Percentiles rank a stretch among this genome's conserved stretches.
Conservation (phyloP, 441 rosid genomes). For the Syzygium malaccense region DNA sequence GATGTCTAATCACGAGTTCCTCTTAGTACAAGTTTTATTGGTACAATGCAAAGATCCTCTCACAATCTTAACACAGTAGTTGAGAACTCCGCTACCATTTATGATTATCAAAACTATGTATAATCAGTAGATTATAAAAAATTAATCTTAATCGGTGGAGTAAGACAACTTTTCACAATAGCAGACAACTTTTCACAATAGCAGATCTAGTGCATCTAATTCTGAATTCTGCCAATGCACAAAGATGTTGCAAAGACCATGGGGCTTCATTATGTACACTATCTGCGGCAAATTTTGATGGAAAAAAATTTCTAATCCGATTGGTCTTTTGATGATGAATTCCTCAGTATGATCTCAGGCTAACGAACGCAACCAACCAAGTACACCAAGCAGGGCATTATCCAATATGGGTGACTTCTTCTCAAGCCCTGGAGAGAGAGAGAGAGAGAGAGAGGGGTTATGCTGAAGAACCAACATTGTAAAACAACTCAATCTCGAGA, state of each 20-base stretch:
- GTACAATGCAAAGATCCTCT: neutral
- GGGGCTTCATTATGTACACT: neutral
- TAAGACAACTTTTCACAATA: neutral
- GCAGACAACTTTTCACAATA: neutral
- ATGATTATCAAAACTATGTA: neutral
- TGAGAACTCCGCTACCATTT: neutral
- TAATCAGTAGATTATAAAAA: neutral
- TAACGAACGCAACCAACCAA: constrained; percentile 75
- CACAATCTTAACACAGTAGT: neutral
- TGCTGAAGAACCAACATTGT: neutral
- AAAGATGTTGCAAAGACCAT: neutral
- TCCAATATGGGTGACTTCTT: constrained; percentile 70
- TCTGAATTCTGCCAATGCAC: neutral
- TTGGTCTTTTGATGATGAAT: neutral
- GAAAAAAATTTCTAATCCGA: neutral
- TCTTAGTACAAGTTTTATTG: neutral
- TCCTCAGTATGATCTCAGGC: constrained; percentile 30
- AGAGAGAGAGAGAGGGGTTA: neutral
- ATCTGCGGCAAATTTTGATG: neutral
- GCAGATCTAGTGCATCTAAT: neutral
- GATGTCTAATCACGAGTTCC: neutral
- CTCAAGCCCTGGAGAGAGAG: constrained; percentile 52
- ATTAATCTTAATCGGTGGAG: neutral
- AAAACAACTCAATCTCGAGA: neutral
- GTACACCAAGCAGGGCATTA: constrained; percentile 61